phyloP scores from a whole-genome alignment of 331 rosid species.

The Cydonia oblonga region DNA sequence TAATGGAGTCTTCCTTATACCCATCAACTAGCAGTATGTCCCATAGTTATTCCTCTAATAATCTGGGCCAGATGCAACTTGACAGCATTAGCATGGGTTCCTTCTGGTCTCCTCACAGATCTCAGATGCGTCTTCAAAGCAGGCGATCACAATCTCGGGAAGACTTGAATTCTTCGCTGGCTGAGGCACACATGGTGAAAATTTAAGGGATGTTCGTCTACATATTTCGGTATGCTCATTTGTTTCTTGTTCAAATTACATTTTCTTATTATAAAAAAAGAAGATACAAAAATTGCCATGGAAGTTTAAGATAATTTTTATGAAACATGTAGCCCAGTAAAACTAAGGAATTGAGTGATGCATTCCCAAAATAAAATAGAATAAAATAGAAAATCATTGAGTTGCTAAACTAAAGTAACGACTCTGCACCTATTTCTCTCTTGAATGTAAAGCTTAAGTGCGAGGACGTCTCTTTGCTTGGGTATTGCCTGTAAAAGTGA shows the following conservation, averaged over 20 bases:
- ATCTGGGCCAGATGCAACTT: conserved; percentile 75
- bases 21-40: conserved; percentile 58
- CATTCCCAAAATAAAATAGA: not conserved
- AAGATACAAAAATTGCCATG: conserved; percentile 1
- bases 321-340: conserved; percentile 9
- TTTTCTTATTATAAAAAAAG: not conserved
- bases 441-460: not conserved
- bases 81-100: conserved; percentile 47
- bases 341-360: not conserved
- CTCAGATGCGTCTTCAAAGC: conserved; percentile 91
- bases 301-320: conserved; percentile 21
- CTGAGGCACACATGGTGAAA: conserved; percentile 63
- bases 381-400: too few species aligned
- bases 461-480: not conserved
- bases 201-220: conserved; percentile 35
- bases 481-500: not conserved
- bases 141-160: conserved; percentile 96
- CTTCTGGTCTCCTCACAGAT: conserved; percentile 72
- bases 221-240: conserved; percentile 33
- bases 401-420: not conserved
- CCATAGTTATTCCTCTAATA: conserved; percentile 80
- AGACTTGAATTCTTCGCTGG: conserved; percentile 66
- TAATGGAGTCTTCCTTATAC: conserved; percentile 58
- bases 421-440: not conserved
- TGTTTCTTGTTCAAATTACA: conserved; percentile 12